Evolutionary conservation across 805 yeast genomes (phyloP).

Genomic region (Ogataea neopini): DNA sequence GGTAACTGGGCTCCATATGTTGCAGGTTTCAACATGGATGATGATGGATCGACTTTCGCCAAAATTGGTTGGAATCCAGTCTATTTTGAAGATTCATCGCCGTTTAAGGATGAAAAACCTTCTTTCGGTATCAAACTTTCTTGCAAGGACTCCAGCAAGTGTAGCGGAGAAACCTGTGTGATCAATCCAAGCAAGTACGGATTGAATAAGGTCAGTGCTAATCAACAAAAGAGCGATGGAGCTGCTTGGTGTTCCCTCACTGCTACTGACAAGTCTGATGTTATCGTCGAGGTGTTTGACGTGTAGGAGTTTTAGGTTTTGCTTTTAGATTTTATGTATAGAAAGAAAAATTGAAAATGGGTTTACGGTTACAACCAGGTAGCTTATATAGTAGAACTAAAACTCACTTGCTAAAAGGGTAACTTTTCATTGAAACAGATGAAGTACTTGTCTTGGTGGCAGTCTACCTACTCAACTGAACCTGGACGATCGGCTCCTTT

Average conservation of each 20-base stretch:
- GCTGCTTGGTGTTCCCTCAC: constrained; percentile 86
- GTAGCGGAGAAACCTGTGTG: constrained; percentile 78
- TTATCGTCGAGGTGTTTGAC: constrained; percentile 71
- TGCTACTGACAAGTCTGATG: constrained; percentile 61
- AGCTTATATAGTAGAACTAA: no score
- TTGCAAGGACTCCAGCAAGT: constrained; percentile 67
- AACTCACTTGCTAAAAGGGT: no score
- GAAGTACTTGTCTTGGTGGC: no score
- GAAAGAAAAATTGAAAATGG: no score
- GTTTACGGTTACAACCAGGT: no score
- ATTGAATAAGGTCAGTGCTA: constrained; percentile 52
- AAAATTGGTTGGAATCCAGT: constrained; percentile 95
- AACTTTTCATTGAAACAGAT: no score
- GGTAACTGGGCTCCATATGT: constrained; percentile 96
- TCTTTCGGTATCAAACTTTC: constrained; percentile 69
- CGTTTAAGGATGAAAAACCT: constrained; percentile 59
- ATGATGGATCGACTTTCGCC: constrained; percentile 66
- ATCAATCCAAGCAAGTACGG: constrained; percentile 70
- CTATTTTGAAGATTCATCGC: constrained; percentile 58
- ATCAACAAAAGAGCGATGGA: constrained; percentile 43
- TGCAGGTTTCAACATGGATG: constrained; percentile 86
- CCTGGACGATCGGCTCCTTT: neutral
- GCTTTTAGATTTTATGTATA: no score
- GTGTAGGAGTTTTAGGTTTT: constrained; percentile 9
- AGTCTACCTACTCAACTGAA: no score